These are phyloP conservation scores for Crinitomyces ghanaensis DNA, from an alignment of 805 yeast species.

Conservation along the genomic window DNA sequence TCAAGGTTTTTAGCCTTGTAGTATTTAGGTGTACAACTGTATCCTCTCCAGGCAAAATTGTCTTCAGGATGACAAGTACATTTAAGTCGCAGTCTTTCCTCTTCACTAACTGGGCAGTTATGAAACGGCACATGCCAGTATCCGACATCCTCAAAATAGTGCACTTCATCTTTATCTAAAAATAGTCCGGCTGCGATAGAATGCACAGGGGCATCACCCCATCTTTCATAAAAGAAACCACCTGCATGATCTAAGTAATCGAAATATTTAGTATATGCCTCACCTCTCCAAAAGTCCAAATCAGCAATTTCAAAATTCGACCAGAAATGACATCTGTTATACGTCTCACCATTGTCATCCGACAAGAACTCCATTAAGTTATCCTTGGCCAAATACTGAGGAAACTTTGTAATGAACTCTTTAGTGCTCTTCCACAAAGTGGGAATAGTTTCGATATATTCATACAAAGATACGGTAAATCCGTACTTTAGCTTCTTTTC, in stretches of 20 bases:
- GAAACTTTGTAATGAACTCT: slow-evolving; percentile 48
- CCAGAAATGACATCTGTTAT: slow-evolving; percentile 85
- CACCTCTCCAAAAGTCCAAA: slow-evolving; percentile 46
- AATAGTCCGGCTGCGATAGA: slow-evolving; percentile 51
- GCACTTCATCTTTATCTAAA: slow-evolving; percentile 39
- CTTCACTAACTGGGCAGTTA: slow-evolving; percentile 41
- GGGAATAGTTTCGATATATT: slow-evolving; percentile 57
- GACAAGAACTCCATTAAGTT: slow-evolving; percentile 63
- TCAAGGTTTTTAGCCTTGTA: slow-evolving; percentile 21
- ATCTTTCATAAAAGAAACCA: slow-evolving; percentile 63
- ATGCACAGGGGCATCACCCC: slow-evolving; percentile 75
- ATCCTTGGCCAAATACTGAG: slow-evolving; percentile 46
- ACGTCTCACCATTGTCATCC: slow-evolving; percentile 55
- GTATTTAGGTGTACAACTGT: slow-evolving; percentile 29
- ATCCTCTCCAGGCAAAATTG: slow-evolving; percentile 31
- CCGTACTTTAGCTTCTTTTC: slow-evolving; percentile 64
- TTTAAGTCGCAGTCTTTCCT: slow-evolving; percentile 41
- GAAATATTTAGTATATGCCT: slow-evolving; percentile 44
- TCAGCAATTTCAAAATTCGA: slow-evolving; percentile 58
- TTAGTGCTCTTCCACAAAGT: slow-evolving; percentile 67
- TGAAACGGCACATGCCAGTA: slow-evolving; percentile 46
- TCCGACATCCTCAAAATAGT: slow-evolving; percentile 50
- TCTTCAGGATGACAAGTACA: slow-evolving; percentile 67
- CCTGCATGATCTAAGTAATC: slow-evolving; percentile 49
- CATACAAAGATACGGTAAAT: slow-evolving; percentile 63